Evolutionary conservation across 768 basidiomycete species (phyloP), one percentile per base, ranked within the genome.

Genomic region (Phanerochaete sordida): DNA sequence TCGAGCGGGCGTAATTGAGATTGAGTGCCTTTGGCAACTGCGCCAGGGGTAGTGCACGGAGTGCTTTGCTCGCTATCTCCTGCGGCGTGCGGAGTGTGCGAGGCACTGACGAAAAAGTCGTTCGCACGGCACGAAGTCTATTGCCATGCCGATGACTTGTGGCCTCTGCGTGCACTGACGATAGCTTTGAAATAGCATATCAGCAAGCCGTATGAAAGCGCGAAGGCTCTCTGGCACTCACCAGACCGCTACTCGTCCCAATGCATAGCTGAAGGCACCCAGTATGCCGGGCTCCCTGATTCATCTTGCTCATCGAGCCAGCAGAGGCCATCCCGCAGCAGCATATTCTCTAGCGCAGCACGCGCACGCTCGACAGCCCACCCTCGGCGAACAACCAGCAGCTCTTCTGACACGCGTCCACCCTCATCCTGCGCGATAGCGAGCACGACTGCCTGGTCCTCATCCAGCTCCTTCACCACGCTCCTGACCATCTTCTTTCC

Each of bases 301-400:
- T 85, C 84, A 56, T 90, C 92, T 73, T 97, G 94, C 26, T 92
- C 88, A 68, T 99, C 97, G 30, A 98, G 69, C 97, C 97, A 99
- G 60, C 93, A 95, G 26, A 96, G 76, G 1, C 95, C 96, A 63
- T 98, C 95, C 27, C 89, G 80, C 62, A 93, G 79, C 15, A 95
- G 81, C 86, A 96, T 95, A 62, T 95, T 95, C 66, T 94, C 88
- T 66, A 98, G 72, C 1, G 89, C 95, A 12, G 84, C 81, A 50
- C 81, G 78, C 3, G 91, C 88, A 27, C 97, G 81, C 35, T 90
- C 90, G 51, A 79, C 72, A 1, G 84, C 84, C 97, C 97, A 99
- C 4, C 85, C 87, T 16, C 83, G 84, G 55, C 79, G 72, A 30
- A 70, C 67, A 47, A 88, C 80, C 27, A 95, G 73, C 39, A 79